Evolutionary conservation across 257 asterid genomes (phyloP), one percentile per base, ranked within the genome.

Genomic region (Solanum etuberosum): DNA sequence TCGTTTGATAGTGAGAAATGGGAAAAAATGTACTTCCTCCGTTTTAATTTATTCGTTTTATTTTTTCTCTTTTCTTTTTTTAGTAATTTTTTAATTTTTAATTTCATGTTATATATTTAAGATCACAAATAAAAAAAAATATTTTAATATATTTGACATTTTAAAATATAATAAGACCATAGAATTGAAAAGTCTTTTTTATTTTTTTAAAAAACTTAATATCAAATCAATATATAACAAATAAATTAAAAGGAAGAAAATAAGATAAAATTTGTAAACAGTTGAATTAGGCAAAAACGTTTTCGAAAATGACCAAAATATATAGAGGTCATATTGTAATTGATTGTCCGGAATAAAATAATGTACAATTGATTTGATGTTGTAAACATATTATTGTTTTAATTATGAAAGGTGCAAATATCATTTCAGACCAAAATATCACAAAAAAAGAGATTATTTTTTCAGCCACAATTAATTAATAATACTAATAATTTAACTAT

Each of bases 401-500:
- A 32, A 71, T 71, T 9, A 3, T 71, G 27, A n/a, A 71, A 34
- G 2, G 6, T 32, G 43, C 78, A 20, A 71, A 71, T 71, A 34
- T 71, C 15, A 31, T 71, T 34, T 8, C 25, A 12, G 37, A 7
- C 38, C 38, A 27, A 29, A 68, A 29, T 59, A 59, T 59, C 67
- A 21, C 27, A 16, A 48, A 48, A 51, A 51, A 51, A 51, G 9
- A 5, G 57, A 48, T 5, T 5, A 48, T 5, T 2, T 16, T 16
- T 51, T 6, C 2, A 51, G 0, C 61, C 1, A 7, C 16, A 51
- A 16, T 16, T 5, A 16, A 15, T 48, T 5, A 48, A 48, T 5
- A 48, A 48, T 48, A n/a, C n/a, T n/a, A 48, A 15, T 5, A 48
- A 0, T 6, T 15, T 48, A 15, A 48, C 0, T 48, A 0, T 15